Conservation (phyloP, 2,329 filamentous ascomycete genomes). For the Aspergillus nomiae region DNA sequence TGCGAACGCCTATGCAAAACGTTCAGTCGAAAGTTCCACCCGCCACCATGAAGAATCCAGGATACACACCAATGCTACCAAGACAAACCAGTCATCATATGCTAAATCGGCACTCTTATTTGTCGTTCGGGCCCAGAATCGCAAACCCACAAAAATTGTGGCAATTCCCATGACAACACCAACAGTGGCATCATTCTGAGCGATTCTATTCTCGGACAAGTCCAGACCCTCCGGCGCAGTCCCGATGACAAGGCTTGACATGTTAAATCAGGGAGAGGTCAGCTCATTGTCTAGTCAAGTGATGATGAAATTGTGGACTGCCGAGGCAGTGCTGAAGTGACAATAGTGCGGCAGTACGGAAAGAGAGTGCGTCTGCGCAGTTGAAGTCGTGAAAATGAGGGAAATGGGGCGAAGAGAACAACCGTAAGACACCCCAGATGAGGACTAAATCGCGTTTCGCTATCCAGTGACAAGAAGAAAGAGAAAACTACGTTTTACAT, state of each 20-base stretch:
- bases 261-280: neutral
- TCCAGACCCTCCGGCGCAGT: slow-evolving; percentile 7
- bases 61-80: slow-evolving; percentile 10
- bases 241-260: slow-evolving; percentile 14
- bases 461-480: neutral
- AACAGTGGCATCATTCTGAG: slow-evolving; percentile 12
- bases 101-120: slow-evolving; percentile 1
- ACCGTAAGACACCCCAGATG: neutral
- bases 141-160: slow-evolving; percentile 13
- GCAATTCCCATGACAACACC: slow-evolving; percentile 13
- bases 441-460: neutral
- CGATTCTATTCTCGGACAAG: slow-evolving; percentile 6
- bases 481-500: neutral
- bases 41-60: neutral
- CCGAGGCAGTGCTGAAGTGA: neutral
- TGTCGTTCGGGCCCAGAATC: slow-evolving; percentile 14
- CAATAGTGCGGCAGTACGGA: neutral
- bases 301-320: neutral
- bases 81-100: slow-evolving; percentile 17
- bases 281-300: neutral
- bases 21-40: neutral
- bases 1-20: slow-evolving; percentile 4
- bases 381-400: neutral
- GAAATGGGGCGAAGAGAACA: neutral
- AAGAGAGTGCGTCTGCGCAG: no score